Base-by-base conservation (phyloP, 441 rosid genomes). In the Pelargonium myrrhifolium region DNA sequence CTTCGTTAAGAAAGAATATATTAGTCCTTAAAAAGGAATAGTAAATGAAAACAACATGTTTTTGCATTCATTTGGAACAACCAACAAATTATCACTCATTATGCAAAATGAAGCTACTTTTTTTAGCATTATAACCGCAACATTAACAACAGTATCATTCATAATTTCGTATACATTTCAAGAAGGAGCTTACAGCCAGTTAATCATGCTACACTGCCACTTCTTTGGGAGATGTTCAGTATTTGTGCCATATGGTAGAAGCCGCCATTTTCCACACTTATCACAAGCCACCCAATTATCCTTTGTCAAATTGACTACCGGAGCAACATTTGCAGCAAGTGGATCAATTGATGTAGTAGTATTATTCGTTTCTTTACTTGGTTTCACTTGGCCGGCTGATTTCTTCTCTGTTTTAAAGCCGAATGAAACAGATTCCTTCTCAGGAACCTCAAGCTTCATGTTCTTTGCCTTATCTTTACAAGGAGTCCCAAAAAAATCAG, bases 191-290 rank as follows among this genome's bases (percentile, higher is more conserved):
- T 86, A 90, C 92, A 90, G 86, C 97, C 97, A 90, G 24, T 77
- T 77, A 42, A 81, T 83, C 97, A 90, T 90, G 76, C 89, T 76
- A 79, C 97, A 90, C 61, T 73, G 40, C 94, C 97, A 90, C 80
- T 81, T 83, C 2, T 84, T 83, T 58, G 97, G 92, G 62, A 90
- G 88, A 58, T 81, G 76, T 18, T 84, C 81, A 12, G 83, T 74
- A 42, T 26, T 79, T 75, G 63, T 66, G 62, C 80, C 86, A 68
- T 22, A 60, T n/a, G 94, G 97, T 59, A 90, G 81, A 65, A 86
- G 77, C 72, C 97, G 88, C 97, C 97, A 88, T 63, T 28, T 85
- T 68, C 80, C 68, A 81, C 97, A 90, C 6, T 18, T 68, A 71
- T 86, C 90, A 83, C 97, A 90, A 28, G 66, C 64, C 47, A 79